Conservation (phyloP, 208 protist genomes). For the Trypanosoma caninum region DNA sequence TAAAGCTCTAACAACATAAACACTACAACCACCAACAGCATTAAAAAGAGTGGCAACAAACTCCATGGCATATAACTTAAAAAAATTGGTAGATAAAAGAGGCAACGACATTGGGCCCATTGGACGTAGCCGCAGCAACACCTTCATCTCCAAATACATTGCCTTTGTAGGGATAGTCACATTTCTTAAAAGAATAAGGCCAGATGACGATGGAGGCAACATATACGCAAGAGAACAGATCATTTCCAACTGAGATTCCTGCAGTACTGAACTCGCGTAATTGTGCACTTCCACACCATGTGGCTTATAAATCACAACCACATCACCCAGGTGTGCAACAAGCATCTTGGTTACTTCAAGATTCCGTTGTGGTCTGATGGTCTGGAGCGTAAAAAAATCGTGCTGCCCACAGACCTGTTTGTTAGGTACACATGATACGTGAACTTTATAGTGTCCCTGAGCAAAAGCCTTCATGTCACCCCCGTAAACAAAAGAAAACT, state of each 20-base stretch:
- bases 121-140: conserved; percentile 21
- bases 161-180: conserved; percentile 23
- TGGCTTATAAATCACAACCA: conserved; percentile 35
- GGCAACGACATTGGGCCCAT: conserved; percentile 18
- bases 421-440: conserved; percentile 16
- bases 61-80: conserved; percentile 31
- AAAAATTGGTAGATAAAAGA: conserved; percentile 51
- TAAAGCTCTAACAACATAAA: conserved; percentile 5
- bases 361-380: conserved; percentile 10
- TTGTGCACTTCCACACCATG: conserved; percentile 17
- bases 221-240: conserved; percentile 27
- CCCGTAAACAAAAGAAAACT: neutral
- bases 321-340: conserved; percentile 1
- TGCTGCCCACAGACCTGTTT: neutral
- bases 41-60: conserved; percentile 2
- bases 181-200: conserved; percentile 20
- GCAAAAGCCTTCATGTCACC: conserved; percentile 17
- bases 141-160: conserved; percentile 29
- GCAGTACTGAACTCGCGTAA: conserved; percentile 22
- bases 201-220: conserved; percentile 23
- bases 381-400: conserved; percentile 15
- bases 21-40: conserved; percentile 20
- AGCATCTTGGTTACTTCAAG: conserved; percentile 17
- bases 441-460: conserved; percentile 22
- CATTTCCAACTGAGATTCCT: neutral